Percentiles rank a stretch among this genome's conserved stretches.
These are phyloP conservation scores for Neovahlkampfia damariscottae DNA, from an alignment of 78 protist species.

Conservation along the genomic window DNA sequence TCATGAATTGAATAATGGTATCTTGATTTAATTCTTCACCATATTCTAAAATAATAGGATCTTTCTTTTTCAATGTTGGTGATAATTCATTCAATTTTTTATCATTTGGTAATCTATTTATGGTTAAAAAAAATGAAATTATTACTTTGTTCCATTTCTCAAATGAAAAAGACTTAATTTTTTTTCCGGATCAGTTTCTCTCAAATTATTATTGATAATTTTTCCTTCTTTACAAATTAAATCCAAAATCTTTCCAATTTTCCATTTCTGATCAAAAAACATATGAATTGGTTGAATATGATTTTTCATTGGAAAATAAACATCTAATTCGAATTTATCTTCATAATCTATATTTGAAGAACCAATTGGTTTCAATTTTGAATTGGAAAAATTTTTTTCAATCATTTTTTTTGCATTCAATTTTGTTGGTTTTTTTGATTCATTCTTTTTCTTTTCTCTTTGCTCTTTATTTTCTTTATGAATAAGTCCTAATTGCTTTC, in stretches of 20 bases:
- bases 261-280: neutral
- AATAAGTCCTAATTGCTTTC: constrained; percentile 29
- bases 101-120: neutral
- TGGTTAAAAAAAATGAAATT: neutral
- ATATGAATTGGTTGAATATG: neutral
- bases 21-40: neutral
- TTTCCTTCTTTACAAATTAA: neutral
- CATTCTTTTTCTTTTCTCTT: too few relatives aligned
- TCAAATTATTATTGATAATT: neutral
- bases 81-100: neutral
- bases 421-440: too few relatives aligned
- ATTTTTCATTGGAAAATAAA: neutral
- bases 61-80: neutral
- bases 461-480: constrained; percentile 19
- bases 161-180: neutral
- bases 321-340: neutral
- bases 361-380: neutral
- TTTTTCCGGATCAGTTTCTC: neutral
- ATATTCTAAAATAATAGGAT: neutral
- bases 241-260: neutral
- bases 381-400: constrained; percentile 11
- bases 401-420: too few relatives aligned
- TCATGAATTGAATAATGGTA: neutral
- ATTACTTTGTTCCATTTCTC: too few relatives aligned
- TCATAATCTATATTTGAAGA: neutral